Evolutionary conservation across 305 asterid genomes (phyloP), one percentile per base, ranked within the genome.

Genomic region (Fraxinus velutina): DNA sequence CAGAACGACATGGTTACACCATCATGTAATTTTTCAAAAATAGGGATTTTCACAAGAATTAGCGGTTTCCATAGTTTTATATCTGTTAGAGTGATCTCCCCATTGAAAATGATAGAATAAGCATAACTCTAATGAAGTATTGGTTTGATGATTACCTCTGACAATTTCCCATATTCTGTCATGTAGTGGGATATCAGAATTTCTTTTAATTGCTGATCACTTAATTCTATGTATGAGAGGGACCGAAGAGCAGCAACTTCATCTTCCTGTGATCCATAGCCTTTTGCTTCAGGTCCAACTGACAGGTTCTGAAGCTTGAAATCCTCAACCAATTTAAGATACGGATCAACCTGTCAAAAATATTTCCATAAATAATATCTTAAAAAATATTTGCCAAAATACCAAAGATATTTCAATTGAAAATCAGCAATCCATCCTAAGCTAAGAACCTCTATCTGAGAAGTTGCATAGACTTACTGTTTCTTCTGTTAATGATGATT

Each of bases 401-500:
- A 55, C 24, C 9, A n/a, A 55, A 55, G 24, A 55, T 17, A 55
- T 55, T 55, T 55, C 64, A 55, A 55, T 17, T 17, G 64, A 55
- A 55, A 55, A 55, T 55, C 24, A 17, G 64, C 3, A 17, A 55
- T 1, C 64, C 64, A 55, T 55, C 64, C 24, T 55, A 17, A 55
- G 64, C 22, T 52, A 52, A 24, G 42, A 64, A 64, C 39, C 47
- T 39, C 29, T 39, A 39, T 7, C 72, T 27, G 36, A 66, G 73
- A 19, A 50, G 79, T 74, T 77, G 22, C 70, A 66, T 47, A 66
- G 73, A 83, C 78, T 80, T 78, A 89, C 92, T 47, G 86, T 86
- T 81, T 89, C 88, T 73, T 79, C 89, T 7, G 89, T 84, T 86
- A 89, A 77, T 37, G 92, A 86, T 74, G 90, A 84, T 84, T 79